Conservation (phyloP, 371 early-diverging fungal genomes). For the Mortierella sp. region DNA sequence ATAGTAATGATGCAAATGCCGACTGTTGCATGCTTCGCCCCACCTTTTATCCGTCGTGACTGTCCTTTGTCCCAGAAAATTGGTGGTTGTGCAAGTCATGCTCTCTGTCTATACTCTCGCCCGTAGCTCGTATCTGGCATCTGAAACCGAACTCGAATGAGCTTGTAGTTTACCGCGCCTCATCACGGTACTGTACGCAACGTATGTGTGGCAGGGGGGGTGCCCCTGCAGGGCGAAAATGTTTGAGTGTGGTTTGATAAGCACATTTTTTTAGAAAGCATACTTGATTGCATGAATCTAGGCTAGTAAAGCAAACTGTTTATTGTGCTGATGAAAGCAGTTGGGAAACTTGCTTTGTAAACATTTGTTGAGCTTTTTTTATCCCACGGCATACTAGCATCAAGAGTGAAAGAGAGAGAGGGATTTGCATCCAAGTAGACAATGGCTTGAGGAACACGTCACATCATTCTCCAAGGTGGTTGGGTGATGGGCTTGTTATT, state of each 20-base stretch:
- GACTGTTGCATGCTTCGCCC: background rate
- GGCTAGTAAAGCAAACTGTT: no score
- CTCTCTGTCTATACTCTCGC: no score
- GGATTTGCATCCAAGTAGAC: conserved; percentile 1
- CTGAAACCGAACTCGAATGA: no score
- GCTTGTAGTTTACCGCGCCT: no score
- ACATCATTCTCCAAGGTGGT: background rate
- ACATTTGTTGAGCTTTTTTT: no score
- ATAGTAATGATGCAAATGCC: background rate
- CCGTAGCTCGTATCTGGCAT: no score
- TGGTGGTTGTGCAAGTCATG: no score
- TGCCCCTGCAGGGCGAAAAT: background rate
- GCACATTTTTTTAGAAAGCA: background rate
- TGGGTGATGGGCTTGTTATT: conserved; percentile 4
- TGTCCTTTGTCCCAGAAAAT: no score
- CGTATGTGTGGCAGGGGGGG: background rate
- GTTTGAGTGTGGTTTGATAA: background rate
- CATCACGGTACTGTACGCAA: background rate
- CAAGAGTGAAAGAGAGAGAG: background rate
- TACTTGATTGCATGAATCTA: no score
- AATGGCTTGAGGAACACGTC: conserved; percentile 11
- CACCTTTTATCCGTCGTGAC: no score
- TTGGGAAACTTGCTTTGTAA: no score
- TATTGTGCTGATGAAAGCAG: no score
- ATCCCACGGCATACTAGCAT: background rate